phyloP scores from a whole-genome alignment of 768 basidiomycete species.

The Boletus pseudo-olivaceus region DNA sequence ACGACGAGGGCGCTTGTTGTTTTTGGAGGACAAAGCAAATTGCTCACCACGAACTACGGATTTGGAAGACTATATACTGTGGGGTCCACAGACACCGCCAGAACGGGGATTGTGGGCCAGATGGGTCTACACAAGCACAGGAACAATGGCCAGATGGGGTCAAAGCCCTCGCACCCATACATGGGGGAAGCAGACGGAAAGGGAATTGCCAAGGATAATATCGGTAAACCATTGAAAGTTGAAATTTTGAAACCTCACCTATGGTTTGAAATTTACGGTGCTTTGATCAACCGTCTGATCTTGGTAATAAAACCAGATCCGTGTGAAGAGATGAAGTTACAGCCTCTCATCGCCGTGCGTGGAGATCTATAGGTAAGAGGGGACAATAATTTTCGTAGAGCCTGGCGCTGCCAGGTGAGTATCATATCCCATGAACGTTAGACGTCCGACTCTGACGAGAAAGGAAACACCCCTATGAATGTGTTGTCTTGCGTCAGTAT shows the following conservation, averaged over 20 bases:
- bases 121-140: neutral
- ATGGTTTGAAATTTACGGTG: neutral
- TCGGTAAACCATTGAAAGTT: neutral
- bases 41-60: neutral
- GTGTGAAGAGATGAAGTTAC: neutral
- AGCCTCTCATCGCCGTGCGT: neutral
- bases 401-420: neutral
- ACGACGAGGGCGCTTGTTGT: neutral
- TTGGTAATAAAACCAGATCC: neutral
- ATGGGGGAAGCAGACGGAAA: neutral
- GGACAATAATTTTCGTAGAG: neutral
- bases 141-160: neutral
- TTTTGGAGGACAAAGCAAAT: slow-evolving; percentile 10
- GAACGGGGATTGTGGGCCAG: slow-evolving; percentile 5
- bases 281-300: neutral
- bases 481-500: neutral
- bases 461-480: neutral
- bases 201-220: neutral
- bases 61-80: neutral
- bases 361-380: neutral
- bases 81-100: slow-evolving; percentile 1
- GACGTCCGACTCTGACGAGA: neutral
- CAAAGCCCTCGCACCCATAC: neutral
- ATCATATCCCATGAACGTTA: too few species aligned
- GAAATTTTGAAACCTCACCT: neutral